Evolutionary conservation across 129 eudicot species (phyloP).

Genomic region (Heracleum sosnowskyi): DNA sequence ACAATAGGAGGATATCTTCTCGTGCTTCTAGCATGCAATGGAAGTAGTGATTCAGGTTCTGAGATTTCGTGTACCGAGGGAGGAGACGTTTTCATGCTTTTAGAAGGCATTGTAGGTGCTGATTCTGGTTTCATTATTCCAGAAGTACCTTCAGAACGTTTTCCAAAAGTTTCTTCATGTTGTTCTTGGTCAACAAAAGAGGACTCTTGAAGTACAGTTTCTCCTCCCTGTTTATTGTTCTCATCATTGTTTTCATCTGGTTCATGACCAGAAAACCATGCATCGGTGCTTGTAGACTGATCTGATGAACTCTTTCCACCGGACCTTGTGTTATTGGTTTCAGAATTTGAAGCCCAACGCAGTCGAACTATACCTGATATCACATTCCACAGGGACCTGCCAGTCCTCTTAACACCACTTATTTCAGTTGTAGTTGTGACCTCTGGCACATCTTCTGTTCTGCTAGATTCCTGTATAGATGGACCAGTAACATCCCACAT

Average conservation of each 20-base stretch:
- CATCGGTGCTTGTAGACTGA: constrained; percentile 66
- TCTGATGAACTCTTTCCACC: constrained; percentile 52
- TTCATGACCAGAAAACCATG: constrained; percentile 89
- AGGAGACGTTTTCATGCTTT: neutral
- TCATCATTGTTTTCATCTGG: constrained; percentile 43
- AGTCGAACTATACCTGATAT: constrained; percentile 52
- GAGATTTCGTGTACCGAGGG: neutral
- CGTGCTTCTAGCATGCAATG: constrained; percentile 39
- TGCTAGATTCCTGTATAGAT: constrained; percentile 31
- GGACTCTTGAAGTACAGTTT: constrained; percentile 20
- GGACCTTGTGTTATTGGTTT: constrained; percentile 39
- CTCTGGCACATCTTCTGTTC: constrained; percentile 28
- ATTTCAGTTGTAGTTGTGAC: constrained; percentile 20
- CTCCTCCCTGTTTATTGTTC: constrained; percentile 20
- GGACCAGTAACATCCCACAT: constrained; percentile 61
- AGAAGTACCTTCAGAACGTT: constrained; percentile 19
- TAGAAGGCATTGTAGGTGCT: constrained; percentile 15
- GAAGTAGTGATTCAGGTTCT: constrained; percentile 14
- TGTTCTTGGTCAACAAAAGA: constrained; percentile 12
- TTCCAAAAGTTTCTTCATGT: constrained; percentile 15
- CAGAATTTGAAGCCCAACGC: constrained; percentile 56
- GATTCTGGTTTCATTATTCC: constrained; percentile 16
- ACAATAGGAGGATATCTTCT: constrained; percentile 27
- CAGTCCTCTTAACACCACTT: constrained; percentile 35
- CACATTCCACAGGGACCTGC: constrained; percentile 75